Evolutionary conservation across 2,329 filamentous ascomycete species (phyloP).

Genomic region (Xylaria sp.): DNA sequence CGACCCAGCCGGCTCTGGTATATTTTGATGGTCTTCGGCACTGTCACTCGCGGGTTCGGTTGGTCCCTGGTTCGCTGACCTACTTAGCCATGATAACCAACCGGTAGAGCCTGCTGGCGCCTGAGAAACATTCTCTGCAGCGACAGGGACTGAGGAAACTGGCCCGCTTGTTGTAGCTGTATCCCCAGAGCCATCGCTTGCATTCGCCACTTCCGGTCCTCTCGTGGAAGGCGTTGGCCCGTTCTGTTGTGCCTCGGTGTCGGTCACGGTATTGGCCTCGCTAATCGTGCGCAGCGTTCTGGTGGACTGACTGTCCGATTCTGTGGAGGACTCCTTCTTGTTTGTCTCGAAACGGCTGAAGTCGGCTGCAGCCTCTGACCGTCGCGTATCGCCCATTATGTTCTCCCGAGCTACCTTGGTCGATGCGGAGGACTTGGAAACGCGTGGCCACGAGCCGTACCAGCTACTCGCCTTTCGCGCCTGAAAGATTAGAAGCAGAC

Average conservation of each 20-base stretch:
- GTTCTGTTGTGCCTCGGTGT: slow-evolving; percentile 40
- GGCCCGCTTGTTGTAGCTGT: not conserved
- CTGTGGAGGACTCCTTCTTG: slow-evolving; percentile 49
- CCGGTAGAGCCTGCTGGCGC: slow-evolving; percentile 54
- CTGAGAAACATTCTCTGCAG: slow-evolving; percentile 28
- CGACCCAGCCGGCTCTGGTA: slow-evolving; percentile 37
- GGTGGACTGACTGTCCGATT: slow-evolving; percentile 48
- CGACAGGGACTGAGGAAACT: not conserved
- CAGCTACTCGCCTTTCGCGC: slow-evolving; percentile 66
- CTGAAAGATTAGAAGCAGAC: slow-evolving; percentile 48
- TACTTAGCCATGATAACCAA: slow-evolving; percentile 66
- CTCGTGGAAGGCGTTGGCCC: slow-evolving; percentile 42
- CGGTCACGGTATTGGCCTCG: slow-evolving; percentile 46
- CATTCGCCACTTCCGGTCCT: slow-evolving; percentile 27
- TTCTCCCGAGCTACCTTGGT: slow-evolving; percentile 70
- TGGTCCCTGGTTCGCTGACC: slow-evolving; percentile 41
- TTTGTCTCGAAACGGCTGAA: slow-evolving; percentile 62
- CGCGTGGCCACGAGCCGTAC: slow-evolving; percentile 70
- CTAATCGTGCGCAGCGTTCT: slow-evolving; percentile 47
- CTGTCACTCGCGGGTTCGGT: slow-evolving; percentile 23
- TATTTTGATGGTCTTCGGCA: slow-evolving; percentile 35
- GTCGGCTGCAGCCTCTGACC: slow-evolving; percentile 58
- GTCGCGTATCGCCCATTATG: slow-evolving; percentile 66
- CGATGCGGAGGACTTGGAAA: slow-evolving; percentile 66
- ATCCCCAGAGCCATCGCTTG: slow-evolving; percentile 18